phyloP scores from a whole-genome alignment of 805 yeast genomes.

The Candida vaughaniae region DNA sequence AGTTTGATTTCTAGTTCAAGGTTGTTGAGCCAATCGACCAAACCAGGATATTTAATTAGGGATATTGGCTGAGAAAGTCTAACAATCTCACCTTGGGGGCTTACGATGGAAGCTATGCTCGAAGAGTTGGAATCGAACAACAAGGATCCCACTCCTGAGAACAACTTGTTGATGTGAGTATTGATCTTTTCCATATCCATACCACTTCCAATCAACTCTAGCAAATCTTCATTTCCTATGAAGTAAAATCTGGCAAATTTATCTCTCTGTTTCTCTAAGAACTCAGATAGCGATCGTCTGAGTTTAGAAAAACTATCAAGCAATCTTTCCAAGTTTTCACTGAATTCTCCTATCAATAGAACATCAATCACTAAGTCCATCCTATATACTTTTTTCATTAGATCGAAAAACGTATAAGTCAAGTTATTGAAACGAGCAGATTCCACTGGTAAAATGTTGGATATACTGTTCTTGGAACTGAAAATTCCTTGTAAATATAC shows the following conservation, averaged over 20 bases:
- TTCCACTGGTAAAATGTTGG: slow-evolving; percentile 66
- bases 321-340: slow-evolving; percentile 45
- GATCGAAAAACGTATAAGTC: slow-evolving; percentile 57
- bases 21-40: slow-evolving; percentile 61
- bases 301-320: slow-evolving; percentile 58
- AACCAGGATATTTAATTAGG: slow-evolving; percentile 36
- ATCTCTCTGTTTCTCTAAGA: slow-evolving; percentile 75
- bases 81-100: slow-evolving; percentile 68
- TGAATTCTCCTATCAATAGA: slow-evolving; percentile 48
- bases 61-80: slow-evolving; percentile 43
- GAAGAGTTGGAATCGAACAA: slow-evolving; percentile 29
- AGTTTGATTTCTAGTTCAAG: slow-evolving; percentile 55
- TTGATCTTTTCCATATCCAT: slow-evolving; percentile 47
- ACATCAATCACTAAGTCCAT: slow-evolving; percentile 56
- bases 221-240: slow-evolving; percentile 84
- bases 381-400: slow-evolving; percentile 50
- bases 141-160: slow-evolving; percentile 57
- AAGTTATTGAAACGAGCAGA: slow-evolving; percentile 61
- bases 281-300: slow-evolving; percentile 68
- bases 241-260: slow-evolving; percentile 81
- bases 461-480: slow-evolving; percentile 54
- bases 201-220: slow-evolving; percentile 76
- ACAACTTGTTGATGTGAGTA: slow-evolving; percentile 68
- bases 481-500: slow-evolving; percentile 80
- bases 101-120: slow-evolving; percentile 46